Percentiles rank a stretch among this genome's conserved stretches.
Conservation (phyloP, 1,284 basidiomycete genomes). For the Pascua sp. region DNA sequence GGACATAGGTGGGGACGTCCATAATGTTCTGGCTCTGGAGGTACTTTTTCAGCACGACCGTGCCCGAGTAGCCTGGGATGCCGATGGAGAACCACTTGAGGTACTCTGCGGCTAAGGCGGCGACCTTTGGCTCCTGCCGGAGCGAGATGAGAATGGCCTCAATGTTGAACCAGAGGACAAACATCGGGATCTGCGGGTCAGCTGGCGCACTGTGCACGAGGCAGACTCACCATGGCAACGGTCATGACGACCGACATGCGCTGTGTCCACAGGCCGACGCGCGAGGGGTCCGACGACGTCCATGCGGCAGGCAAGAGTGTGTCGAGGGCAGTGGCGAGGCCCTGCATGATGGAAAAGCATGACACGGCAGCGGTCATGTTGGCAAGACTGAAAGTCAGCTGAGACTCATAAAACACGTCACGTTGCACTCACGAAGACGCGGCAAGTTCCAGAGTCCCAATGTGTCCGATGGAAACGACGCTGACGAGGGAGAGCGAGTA, state of each 20-base stretch:
- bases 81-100: constrained; percentile 74
- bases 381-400: constrained; percentile 2
- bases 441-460: constrained; percentile 67
- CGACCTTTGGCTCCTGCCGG: constrained; percentile 79
- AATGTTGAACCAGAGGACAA: constrained; percentile 67
- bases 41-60: constrained; percentile 55
- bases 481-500: constrained; percentile 49
- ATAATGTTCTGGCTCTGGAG: constrained; percentile 88
- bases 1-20: constrained; percentile 78
- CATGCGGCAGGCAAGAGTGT: constrained; percentile 87
- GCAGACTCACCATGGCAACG: constrained; percentile 44
- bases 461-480: constrained; percentile 76
- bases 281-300: constrained; percentile 74
- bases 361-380: constrained; percentile 48
- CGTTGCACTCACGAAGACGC: constrained; percentile 57
- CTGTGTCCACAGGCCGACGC: constrained; percentile 87
- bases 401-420: too few relatives aligned
- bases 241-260: constrained; percentile 72
- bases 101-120: constrained; percentile 70
- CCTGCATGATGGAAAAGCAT: constrained; percentile 72
- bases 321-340: constrained; percentile 78
- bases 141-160: constrained; percentile 72
- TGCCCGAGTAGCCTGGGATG: constrained; percentile 70
- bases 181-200: constrained; percentile 38
- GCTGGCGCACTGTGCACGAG: constrained; percentile 55